These are phyloP conservation scores for Pulveroboletus sp. DNA, from an alignment of 768 basidiomycete species.

Conservation along the genomic window DNA sequence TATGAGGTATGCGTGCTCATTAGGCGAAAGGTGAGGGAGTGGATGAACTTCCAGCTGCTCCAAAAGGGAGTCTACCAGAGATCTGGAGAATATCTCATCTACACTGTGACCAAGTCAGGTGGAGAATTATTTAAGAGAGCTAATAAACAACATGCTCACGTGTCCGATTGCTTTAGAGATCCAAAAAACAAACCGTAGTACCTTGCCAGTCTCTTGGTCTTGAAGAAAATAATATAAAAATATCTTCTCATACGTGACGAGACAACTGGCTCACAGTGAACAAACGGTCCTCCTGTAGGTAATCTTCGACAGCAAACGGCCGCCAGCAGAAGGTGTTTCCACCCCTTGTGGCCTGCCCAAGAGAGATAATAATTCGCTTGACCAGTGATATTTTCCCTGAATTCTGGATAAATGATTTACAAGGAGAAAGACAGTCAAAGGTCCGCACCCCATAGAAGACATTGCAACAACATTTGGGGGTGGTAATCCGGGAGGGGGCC, in stretches of 20 bases:
- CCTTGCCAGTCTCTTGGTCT: slow-evolving; percentile 26
- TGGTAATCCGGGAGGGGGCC: slow-evolving; percentile 90
- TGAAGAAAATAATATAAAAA: not conserved
- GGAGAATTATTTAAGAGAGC: not conserved
- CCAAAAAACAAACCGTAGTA: slow-evolving; percentile 54
- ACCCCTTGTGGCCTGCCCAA: slow-evolving; percentile 38
- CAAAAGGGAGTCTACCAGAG: slow-evolving; percentile 56
- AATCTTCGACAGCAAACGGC: slow-evolving; percentile 51
- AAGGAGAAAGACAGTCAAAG: not conserved
- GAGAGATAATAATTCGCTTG: slow-evolving; percentile 70
- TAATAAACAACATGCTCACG: slow-evolving; percentile 35
- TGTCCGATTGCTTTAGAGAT: slow-evolving; percentile 36
- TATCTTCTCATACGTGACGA: not conserved
- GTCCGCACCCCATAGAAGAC: slow-evolving; percentile 80
- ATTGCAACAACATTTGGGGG: slow-evolving; percentile 89
- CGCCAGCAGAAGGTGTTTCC: slow-evolving; percentile 34
- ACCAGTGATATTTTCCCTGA: slow-evolving; percentile 82
- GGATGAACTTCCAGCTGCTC: slow-evolving; percentile 57
- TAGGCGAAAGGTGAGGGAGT: slow-evolving; percentile 65
- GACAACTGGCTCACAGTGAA: slow-evolving; percentile 17
- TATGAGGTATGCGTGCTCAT: slow-evolving; percentile 79
- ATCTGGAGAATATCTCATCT: slow-evolving; percentile 55
- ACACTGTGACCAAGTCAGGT: slow-evolving; percentile 30
- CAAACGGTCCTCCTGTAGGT: slow-evolving; percentile 19
- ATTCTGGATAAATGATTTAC: slow-evolving; percentile 2